A percentile compares a stretch with the other conserved stretches of the same genome.
Evolutionary conservation across 768 basidiomycete genomes (phyloP).

Genomic region (Lentinula sp.): DNA sequence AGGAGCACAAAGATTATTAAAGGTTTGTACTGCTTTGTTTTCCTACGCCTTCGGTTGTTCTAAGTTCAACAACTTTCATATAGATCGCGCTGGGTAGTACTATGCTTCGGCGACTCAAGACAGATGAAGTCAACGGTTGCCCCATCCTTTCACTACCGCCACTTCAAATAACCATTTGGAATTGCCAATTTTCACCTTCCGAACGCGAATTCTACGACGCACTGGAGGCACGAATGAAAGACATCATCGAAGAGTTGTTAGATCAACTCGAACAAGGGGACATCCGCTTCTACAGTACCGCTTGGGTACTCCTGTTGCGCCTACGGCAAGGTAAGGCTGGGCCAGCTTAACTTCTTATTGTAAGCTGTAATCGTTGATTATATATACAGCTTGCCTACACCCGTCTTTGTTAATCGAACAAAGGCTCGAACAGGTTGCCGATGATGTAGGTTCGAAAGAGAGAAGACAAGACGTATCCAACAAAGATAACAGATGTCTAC

Average conservation of each 20-base stretch:
- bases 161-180: conserved; percentile 61
- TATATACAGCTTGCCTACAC: conserved; percentile 76
- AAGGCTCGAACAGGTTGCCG: conserved; percentile 70
- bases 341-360: not conserved
- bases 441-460: conserved; percentile 44
- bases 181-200: conserved; percentile 68
- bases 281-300: conserved; percentile 54
- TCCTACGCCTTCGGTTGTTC: not conserved
- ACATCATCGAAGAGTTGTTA: conserved; percentile 64
- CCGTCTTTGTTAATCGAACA: conserved; percentile 77
- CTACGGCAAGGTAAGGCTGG: conserved; percentile 74
- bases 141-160: conserved; percentile 76
- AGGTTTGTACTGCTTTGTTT: not conserved
- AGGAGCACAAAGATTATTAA: conserved; percentile 40
- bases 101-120: conserved; percentile 88
- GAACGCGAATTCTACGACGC: conserved; percentile 79
- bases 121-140: conserved; percentile 67
- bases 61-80: not conserved
- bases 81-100: conserved; percentile 76
- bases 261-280: conserved; percentile 24
- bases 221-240: conserved; percentile 61
- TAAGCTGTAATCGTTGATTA: not conserved
- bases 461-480: conserved; percentile 28
- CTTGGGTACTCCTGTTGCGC: conserved; percentile 68
- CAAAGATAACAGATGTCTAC: conserved; percentile 58